phyloP scores from a whole-genome alignment of 192 early-diverging fungal genomes.

The Coemansia sp. region DNA sequence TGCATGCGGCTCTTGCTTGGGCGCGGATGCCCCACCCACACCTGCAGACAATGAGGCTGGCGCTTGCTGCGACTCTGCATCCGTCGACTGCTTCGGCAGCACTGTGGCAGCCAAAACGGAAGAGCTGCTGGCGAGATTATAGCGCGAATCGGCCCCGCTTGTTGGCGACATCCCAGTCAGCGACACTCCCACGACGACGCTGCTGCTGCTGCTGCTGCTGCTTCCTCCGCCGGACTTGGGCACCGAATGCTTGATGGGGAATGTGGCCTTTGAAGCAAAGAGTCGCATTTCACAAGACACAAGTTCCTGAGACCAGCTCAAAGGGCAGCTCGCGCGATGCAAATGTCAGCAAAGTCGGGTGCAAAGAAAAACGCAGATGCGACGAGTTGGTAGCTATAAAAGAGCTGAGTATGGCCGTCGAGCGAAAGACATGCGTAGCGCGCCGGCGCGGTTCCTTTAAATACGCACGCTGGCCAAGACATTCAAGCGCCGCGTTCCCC shows the following conservation, averaged over 20 bases:
- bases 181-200: not conserved
- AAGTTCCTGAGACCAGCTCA: no score
- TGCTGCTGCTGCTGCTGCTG: not conserved
- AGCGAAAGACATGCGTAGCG: no score
- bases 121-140: not conserved
- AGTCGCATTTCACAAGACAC: not conserved
- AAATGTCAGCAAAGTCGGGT: not conserved
- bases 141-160: not conserved
- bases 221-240: not conserved
- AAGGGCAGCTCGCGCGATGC: no score
- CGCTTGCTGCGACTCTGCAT: not conserved
- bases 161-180: not conserved
- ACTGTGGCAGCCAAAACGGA: not conserved
- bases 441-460: no score
- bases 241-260: not conserved
- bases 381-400: not conserved
- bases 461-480: no score
- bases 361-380: not conserved
- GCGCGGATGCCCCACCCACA: no score
- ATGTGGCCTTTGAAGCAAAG: not conserved
- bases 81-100: not conserved
- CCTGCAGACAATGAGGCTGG: no score
- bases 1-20: not conserved
- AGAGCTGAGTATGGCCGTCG: no score
- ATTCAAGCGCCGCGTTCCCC: no score